Base-by-base conservation (phyloP, 129 eudicot genomes). In the Artemisia tridentata region DNA sequence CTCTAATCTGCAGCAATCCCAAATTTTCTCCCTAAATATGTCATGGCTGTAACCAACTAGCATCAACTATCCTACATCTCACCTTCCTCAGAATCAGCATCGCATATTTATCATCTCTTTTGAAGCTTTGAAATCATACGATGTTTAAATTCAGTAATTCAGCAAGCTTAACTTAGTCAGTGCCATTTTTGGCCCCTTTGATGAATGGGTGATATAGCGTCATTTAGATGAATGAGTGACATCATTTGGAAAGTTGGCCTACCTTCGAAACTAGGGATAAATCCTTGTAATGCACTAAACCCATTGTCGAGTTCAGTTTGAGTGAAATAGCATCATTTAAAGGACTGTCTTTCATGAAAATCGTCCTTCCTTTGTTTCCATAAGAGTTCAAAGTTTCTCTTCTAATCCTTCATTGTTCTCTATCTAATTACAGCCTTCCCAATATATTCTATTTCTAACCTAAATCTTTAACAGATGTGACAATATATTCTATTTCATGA, bases 291-390 rank as follows among this genome's bases (percentile, higher is more conserved):
- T 53, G 23, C 23, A 53, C 59, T 53, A 53, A 7, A 38, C 45
- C 45, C 45, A 38, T 38, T 38, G 45, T 38, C 45, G 2, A 38
- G 10, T 38, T 38, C 45, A 38, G 45, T 38, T 38, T 1, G 7
- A 34, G 41, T 34, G 41, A 38, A 38, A 38, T 38, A 38, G 45
- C 1, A 38, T 38, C 45, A 38, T 7, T 38, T 38, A 38, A 38
- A 38, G 45, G 45, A 38, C 45, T 19, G 3, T 19, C 56, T 66
- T 45, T 16, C 47, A 54, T 31, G n/a, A 55, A 19, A 54, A 34
- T 55, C 27, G 15, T 43, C 60, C n/a, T 67, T 23, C 59, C 63
- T 58, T 57, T 58, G 34, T 58, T 58, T 12, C 38, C 17, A 20
- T 19, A 12, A 27, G 25, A 58, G 15, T 21, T 11, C 15, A 19